phyloP scores from a whole-genome alignment of 805 yeast genomes.

The Hyphopichia homilentoma region DNA sequence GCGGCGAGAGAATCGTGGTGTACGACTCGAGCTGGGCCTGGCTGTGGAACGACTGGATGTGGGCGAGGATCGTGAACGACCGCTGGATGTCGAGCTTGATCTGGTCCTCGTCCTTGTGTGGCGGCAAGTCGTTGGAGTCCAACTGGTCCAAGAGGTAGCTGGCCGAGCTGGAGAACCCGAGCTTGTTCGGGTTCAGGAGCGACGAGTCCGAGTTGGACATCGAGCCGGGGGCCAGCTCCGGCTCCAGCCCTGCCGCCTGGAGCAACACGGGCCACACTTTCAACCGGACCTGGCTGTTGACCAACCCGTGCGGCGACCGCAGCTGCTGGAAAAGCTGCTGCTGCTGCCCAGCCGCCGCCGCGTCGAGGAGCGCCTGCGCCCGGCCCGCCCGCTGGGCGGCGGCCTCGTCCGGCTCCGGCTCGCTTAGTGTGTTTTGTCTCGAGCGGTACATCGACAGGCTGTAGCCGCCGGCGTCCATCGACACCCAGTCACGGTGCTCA shows the following conservation, averaged over 20 bases:
- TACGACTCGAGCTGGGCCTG: constrained; percentile 18
- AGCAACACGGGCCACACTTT: constrained; percentile 52
- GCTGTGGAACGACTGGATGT: constrained; percentile 20
- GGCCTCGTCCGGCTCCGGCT: too few relatives aligned
- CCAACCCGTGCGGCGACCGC: constrained; percentile 45
- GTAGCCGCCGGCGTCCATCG: constrained; percentile 45
- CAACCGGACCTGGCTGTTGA: constrained; percentile 37
- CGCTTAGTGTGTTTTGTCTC: constrained; percentile 38
- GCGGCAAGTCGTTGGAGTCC: constrained; percentile 26
- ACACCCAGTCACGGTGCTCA: constrained; percentile 49
- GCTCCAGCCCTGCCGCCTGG: too few relatives aligned
- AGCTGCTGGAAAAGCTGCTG: constrained; percentile 28
- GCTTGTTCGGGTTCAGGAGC: constrained; percentile 3
- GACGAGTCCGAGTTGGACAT: constrained; percentile 1
- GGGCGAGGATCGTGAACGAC: constrained; percentile 49
- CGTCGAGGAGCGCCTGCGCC: constrained; percentile 33
- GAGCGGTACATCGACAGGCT: constrained; percentile 43
- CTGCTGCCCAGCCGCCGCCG: constrained; percentile 26
- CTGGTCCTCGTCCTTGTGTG: constrained; percentile 75
- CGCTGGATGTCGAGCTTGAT: constrained; percentile 75
- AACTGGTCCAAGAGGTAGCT: constrained; percentile 17
- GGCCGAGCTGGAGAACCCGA: constrained; percentile 4
- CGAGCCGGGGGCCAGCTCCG: too few relatives aligned
- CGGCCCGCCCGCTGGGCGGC: constrained; percentile 36
- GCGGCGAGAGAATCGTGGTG: constrained; percentile 29